These are phyloP conservation scores for Xylariaceae sp. DNA, from an alignment of 2,329 filamentous ascomycete genomes.

Conservation along the genomic window DNA sequence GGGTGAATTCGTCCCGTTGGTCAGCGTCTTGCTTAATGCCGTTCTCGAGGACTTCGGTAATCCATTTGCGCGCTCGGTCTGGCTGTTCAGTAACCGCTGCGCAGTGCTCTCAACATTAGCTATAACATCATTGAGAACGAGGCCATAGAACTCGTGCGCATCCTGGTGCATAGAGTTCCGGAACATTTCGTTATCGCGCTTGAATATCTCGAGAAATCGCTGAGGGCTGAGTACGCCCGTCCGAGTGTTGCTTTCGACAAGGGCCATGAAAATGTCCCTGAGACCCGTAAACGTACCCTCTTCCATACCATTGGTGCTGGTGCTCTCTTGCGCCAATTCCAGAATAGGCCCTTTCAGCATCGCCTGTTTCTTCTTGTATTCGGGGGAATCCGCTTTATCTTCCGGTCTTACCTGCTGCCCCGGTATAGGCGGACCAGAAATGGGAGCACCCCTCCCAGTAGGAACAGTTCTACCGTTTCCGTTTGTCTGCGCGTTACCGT, in stretches of 20 bases:
- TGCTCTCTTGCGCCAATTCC: constrained; percentile 77
- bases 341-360: constrained; percentile 82
- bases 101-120: constrained; percentile 88
- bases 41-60: constrained; percentile 48
- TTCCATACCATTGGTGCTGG: constrained; percentile 79
- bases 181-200: constrained; percentile 95
- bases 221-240: constrained; percentile 89
- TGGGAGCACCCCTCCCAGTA: constrained; percentile 50
- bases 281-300: constrained; percentile 92
- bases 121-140: constrained; percentile 93
- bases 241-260: constrained; percentile 74
- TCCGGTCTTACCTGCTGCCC: constrained; percentile 62
- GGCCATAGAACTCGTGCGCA: constrained; percentile 92
- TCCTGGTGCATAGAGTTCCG: constrained; percentile 96
- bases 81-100: constrained; percentile 53
- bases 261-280: constrained; percentile 91
- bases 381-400: constrained; percentile 88
- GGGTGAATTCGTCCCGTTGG: constrained; percentile 47
- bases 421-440: constrained; percentile 48
- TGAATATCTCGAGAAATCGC: constrained; percentile 88
- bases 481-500: constrained; percentile 40
- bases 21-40: constrained; percentile 34
- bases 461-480: constrained; percentile 48
- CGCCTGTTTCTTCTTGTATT: constrained; percentile 97
- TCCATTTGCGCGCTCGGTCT: constrained; percentile 39